phyloP scores from a whole-genome alignment of 345 rosid genomes.

The Balakata baccata region DNA sequence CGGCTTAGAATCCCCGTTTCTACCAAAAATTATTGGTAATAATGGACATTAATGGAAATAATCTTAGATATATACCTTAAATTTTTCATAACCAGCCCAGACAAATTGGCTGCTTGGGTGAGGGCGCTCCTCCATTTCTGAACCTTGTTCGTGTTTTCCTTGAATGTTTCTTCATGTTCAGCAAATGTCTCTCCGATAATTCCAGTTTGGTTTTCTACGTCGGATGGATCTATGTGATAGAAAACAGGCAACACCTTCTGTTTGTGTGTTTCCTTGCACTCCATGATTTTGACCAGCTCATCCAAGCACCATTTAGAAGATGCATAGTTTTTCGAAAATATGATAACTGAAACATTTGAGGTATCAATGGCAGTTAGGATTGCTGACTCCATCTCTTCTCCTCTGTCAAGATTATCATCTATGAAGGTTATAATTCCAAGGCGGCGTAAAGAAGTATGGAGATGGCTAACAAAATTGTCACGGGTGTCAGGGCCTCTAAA shows the following conservation, averaged over 20 bases:
- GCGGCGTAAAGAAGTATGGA: neutral
- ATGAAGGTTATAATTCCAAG: neutral
- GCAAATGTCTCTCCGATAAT: neutral
- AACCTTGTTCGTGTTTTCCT: too few species aligned
- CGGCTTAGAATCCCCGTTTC: too few species aligned
- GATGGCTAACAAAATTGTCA: neutral
- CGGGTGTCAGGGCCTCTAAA: neutral
- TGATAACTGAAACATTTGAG: neutral
- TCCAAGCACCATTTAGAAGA: constrained; percentile 7
- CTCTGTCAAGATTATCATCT: constrained; percentile 3
- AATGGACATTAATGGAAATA: too few species aligned
- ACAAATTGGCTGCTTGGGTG: too few species aligned
- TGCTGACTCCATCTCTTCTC: neutral
- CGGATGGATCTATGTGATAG: constrained; percentile 27
- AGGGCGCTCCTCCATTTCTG: too few species aligned
- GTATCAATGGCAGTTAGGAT: neutral
- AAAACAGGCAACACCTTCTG: constrained; percentile 32
- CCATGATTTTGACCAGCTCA: constrained; percentile 21
- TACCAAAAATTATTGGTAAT: too few species aligned
- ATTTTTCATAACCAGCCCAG: too few species aligned
- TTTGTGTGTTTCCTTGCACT: neutral
- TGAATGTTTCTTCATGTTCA: neutral
- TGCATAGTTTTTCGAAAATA: too few species aligned
- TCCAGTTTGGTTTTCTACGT: constrained; percentile 12
- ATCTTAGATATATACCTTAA: too few species aligned